phyloP scores from a whole-genome alignment of 768 basidiomycete genomes.

The Pleurotus tuber-regium region DNA sequence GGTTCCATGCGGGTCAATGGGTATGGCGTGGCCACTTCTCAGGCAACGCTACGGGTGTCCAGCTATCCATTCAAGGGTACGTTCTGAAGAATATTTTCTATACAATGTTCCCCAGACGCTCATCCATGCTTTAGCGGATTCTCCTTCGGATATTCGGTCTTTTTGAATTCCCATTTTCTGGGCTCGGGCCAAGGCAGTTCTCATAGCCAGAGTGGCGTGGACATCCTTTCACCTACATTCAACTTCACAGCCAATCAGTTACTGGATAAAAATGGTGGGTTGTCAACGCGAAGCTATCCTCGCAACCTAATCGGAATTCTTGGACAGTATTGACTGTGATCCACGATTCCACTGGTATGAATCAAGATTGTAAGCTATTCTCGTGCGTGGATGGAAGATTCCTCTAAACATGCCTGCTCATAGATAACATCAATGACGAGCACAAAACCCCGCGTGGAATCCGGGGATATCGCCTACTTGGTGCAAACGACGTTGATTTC shows the following conservation, averaged over 20 bases:
- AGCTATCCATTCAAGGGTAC: slow-evolving; percentile 38
- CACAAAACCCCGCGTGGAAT: slow-evolving; percentile 67
- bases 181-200: slow-evolving; percentile 39
- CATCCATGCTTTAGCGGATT: slow-evolving; percentile 23
- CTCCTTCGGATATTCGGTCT: slow-evolving; percentile 45
- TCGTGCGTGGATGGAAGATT: background rate
- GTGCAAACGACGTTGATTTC: slow-evolving; percentile 27
- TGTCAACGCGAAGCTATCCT: background rate
- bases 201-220: slow-evolving; percentile 29
- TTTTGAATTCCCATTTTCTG: slow-evolving; percentile 39
- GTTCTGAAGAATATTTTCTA: background rate
- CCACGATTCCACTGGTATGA: slow-evolving; percentile 35
- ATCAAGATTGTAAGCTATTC: slow-evolving; percentile 30
- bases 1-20: slow-evolving; percentile 35
- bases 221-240: slow-evolving; percentile 30
- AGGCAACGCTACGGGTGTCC: slow-evolving; percentile 38
- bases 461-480: slow-evolving; percentile 54
- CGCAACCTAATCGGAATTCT: background rate
- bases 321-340: slow-evolving; percentile 29
- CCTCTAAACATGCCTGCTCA: background rate
- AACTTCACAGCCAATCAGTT: slow-evolving; percentile 32
- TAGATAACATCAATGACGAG: slow-evolving; percentile 34
- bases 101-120: background rate
- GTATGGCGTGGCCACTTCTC: slow-evolving; percentile 46
- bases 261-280: slow-evolving; percentile 26